Evolutionary conservation across 768 basidiomycete species (phyloP), one percentile per base, ranked within the genome.

Genomic region (Tylopilus vinaceipallidus): DNA sequence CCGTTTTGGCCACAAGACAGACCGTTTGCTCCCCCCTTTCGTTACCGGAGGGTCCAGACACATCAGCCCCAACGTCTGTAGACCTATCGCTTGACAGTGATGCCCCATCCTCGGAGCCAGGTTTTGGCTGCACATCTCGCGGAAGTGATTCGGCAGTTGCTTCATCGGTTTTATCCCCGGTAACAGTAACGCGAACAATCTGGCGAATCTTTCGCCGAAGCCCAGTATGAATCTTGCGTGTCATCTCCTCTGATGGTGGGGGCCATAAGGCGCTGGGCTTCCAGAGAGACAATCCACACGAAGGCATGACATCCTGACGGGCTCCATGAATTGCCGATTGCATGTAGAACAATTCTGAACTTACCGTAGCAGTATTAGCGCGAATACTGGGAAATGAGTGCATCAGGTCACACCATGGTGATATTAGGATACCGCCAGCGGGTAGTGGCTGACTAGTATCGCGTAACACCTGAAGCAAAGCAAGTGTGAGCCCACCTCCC

Each of bases 311-410:
- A 58, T 95, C 92, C 91, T 92, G 41, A 42, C 38, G 14, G 7
- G 39, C 35, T 6, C 13, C 14, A 20, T 56, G 22, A 42, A 29
- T 26, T 9, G 29, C 13, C 0, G 12, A 33, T 1, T 5, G 29
- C 14, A 32, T 13, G 34, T 5, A 34, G 44, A n/a, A 19, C 16
- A 24, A 19, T 22, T 33, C 12, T 14, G 14, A 42, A 65, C 76
- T 55, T 58, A 90, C 93, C 43, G 93, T 92, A 3, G 80, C 75
- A 2, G 91, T 93, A 65, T 98, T 98, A 33, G 76, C 72, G 60
- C 91, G 79, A 39, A 95, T 79, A 58, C 89, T 92, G 0, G 92
- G 90, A 67, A 98, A 98, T 0, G 91, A 94, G 66, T 98, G 97
- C 0, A 91, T 95, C n/a, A 98, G 70, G 67, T 88, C 87, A 56